Percentiles rank a stretch among this genome's conserved stretches.
Conservation (phyloP, 192 early-diverging fungal genomes). For the Coemansia sp. region DNA sequence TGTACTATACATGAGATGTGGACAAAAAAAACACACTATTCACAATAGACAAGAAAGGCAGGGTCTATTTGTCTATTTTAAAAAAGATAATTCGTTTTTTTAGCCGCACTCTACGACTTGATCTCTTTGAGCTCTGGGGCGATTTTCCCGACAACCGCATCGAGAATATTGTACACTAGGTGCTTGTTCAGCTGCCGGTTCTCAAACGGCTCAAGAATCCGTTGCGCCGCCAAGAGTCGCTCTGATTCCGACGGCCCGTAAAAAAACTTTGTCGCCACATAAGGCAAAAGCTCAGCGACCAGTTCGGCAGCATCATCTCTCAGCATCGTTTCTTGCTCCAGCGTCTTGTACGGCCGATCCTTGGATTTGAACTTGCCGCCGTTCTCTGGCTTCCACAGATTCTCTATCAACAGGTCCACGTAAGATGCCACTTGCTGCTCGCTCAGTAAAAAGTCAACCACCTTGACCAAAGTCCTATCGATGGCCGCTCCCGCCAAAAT, state of each 20-base stretch:
- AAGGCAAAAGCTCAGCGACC: conserved; percentile 51
- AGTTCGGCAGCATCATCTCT: conserved; percentile 43
- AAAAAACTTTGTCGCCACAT: conserved; percentile 47
- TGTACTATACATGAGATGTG: conserved; percentile 12
- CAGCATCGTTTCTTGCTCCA: conserved; percentile 53
- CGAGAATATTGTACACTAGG: conserved; percentile 50
- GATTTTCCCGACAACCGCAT: conserved; percentile 53
- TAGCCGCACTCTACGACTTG: conserved; percentile 2
- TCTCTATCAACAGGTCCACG: conserved; percentile 30
- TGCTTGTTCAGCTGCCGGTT: conserved; percentile 59
- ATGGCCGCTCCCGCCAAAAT: conserved; percentile 51
- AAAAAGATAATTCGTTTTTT: conserved; percentile 9
- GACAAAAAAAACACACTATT: background rate
- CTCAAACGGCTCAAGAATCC: conserved; percentile 57
- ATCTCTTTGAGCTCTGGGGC: conserved; percentile 45
- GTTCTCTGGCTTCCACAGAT: conserved; percentile 50
- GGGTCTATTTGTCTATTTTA: background rate
- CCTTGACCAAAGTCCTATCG: conserved; percentile 51
- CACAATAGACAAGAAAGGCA: background rate
- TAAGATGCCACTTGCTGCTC: conserved; percentile 53
- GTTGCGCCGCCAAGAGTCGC: conserved; percentile 37
- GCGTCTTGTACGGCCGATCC: conserved; percentile 48
- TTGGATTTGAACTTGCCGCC: conserved; percentile 39
- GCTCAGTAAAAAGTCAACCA: conserved; percentile 38
- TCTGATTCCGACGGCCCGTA: conserved; percentile 46